These are phyloP conservation scores for Epichloe glyceriae DNA, from an alignment of 2,329 filamentous ascomycete species.

Conservation along the genomic window DNA sequence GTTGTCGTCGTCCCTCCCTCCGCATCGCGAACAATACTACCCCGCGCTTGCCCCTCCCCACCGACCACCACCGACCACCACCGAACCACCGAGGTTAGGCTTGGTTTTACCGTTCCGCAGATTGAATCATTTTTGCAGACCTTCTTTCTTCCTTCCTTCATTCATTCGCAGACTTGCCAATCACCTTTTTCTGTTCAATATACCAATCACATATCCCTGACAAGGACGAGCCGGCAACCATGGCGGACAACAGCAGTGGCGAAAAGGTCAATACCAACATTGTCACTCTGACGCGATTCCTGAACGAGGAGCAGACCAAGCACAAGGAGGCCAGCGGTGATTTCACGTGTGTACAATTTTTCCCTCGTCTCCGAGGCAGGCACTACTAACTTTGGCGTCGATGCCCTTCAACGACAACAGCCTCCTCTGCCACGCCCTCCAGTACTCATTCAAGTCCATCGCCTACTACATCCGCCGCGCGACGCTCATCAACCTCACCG, in stretches of 20 bases:
- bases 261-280: slow-evolving; percentile 95
- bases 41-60: background rate
- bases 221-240: slow-evolving; percentile 8
- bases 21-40: background rate
- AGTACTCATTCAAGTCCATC: slow-evolving; percentile 99
- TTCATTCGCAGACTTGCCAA: background rate
- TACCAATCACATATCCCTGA: too few relatives aligned
- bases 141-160: background rate
- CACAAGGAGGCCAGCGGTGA: slow-evolving; percentile 92
- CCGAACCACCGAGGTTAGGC: slow-evolving; percentile 3
- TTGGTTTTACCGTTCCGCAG: background rate
- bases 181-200: too few relatives aligned
- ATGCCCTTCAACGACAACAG: slow-evolving; percentile 30
- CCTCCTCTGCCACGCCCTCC: slow-evolving; percentile 89
- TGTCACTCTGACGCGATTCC: slow-evolving; percentile 84
- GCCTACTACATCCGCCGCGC: slow-evolving; percentile 98
- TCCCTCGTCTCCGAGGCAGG: too few relatives aligned
- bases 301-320: slow-evolving; percentile 92
- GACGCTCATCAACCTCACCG: slow-evolving; percentile 87
- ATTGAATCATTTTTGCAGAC: background rate
- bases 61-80: too few relatives aligned
- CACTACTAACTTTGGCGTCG: background rate
- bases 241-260: slow-evolving; percentile 28
- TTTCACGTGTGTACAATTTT: slow-evolving; percentile 61
- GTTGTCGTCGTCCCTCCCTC: too few relatives aligned